Conservation (phyloP, 2,329 filamentous ascomycete genomes). For the Laburnicola sp. region DNA sequence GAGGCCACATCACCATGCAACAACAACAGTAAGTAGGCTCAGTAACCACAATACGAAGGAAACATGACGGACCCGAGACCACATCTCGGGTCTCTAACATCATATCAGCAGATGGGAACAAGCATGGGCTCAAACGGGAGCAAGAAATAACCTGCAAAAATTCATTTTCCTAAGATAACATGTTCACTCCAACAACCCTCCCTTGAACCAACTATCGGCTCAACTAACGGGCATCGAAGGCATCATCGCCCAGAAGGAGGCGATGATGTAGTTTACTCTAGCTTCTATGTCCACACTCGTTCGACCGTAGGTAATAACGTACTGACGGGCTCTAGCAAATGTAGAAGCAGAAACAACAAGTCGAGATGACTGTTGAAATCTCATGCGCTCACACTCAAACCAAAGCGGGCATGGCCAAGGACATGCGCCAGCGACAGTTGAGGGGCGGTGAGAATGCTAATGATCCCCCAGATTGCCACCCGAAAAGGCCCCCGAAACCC, state of each 20-base stretch:
- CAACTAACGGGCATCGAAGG: constrained; percentile 30
- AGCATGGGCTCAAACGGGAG: no score
- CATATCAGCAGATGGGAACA: no score
- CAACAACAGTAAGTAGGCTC: no score
- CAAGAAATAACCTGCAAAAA: no score
- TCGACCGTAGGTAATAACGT: constrained; percentile 40
- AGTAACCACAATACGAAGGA: no score
- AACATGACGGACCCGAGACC: no score
- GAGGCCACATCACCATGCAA: no score
- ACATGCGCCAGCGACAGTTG: no score
- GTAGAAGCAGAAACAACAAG: constrained; percentile 37
- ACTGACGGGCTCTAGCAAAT: constrained; percentile 49
- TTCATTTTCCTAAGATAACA: constrained; percentile 11
- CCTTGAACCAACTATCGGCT: constrained; percentile 29
- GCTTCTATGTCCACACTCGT: constrained; percentile 51
- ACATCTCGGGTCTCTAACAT: no score
- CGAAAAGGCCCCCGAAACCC: constrained; percentile 7
- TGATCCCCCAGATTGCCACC: constrained; percentile 5
- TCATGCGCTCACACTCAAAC: neutral
- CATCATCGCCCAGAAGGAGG: constrained; percentile 37
- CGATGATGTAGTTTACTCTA: constrained; percentile 35
- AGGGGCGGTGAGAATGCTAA: neutral
- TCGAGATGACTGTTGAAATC: neutral
- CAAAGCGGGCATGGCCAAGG: neutral
- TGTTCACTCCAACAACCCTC: constrained; percentile 34